Conservation (phyloP, 129 eudicot species). For the Flaveria ramosissima region DNA sequence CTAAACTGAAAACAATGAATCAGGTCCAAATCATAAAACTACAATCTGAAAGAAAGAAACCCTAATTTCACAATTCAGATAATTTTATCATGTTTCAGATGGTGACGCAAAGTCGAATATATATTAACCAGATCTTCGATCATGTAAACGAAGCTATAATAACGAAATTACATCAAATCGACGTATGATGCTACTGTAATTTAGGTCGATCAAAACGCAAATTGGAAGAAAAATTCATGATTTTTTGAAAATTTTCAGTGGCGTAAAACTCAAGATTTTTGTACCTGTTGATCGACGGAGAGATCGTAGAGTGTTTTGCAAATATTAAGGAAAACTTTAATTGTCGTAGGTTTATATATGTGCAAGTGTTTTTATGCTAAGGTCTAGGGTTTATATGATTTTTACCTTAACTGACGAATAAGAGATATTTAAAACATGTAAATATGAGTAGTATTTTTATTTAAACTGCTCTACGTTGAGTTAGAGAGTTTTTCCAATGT, state of each 20-base stretch:
- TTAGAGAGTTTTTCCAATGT: no score
- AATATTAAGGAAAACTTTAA: no score
- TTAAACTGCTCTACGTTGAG: no score
- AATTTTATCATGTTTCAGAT: conserved; percentile 2
- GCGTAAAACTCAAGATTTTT: background rate
- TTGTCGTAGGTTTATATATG: no score
- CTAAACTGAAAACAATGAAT: background rate
- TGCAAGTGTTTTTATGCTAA: no score
- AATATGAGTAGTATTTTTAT: no score
- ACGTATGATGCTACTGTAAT: background rate
- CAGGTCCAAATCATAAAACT: background rate
- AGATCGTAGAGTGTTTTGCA: background rate
- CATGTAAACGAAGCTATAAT: background rate
- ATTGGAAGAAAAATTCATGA: background rate
- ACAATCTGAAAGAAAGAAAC: background rate
- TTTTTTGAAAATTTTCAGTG: background rate
- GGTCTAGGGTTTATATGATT: no score
- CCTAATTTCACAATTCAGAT: conserved; percentile 20
- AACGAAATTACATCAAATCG: conserved; percentile 4
- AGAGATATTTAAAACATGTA: no score
- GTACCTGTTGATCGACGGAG: conserved; percentile 6
- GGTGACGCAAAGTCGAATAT: conserved; percentile 11
- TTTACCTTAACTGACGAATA: no score
- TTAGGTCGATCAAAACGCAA: conserved; percentile 10
- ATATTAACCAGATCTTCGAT: background rate